Conservation (phyloP, 805 yeast species). For the Wickerhamiella shivajii region DNA sequence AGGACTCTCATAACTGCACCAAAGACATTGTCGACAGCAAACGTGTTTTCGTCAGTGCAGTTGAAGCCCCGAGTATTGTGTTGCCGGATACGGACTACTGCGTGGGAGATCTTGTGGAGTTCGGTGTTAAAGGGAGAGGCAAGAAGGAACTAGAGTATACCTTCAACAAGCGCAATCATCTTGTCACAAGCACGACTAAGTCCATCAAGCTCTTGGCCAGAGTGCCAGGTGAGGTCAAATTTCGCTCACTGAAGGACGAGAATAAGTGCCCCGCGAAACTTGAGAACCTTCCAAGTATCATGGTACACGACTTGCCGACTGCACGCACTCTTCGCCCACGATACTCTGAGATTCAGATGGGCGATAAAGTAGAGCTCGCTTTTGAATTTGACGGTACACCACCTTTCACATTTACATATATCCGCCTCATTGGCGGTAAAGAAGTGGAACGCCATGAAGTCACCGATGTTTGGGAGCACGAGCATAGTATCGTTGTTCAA, state of each 20-base stretch:
- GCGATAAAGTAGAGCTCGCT: constrained; percentile 69
- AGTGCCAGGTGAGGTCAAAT: constrained; percentile 58
- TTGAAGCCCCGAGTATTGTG: neutral
- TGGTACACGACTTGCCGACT: constrained; percentile 49
- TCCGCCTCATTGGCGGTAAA: constrained; percentile 38
- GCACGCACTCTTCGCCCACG: constrained; percentile 69
- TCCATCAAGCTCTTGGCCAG: constrained; percentile 61
- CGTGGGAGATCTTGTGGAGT: constrained; percentile 81
- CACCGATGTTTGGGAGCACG: constrained; percentile 49
- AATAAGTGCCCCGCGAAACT: constrained; percentile 41
- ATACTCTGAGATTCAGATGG: constrained; percentile 83
- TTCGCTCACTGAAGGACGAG: constrained; percentile 58
- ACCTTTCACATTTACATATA: constrained; percentile 78
- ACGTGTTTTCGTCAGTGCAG: constrained; percentile 10
- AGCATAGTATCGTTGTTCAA: constrained; percentile 59
- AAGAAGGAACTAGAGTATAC: constrained; percentile 66
- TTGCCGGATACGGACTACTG: constrained; percentile 39
- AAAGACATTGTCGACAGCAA: constrained; percentile 29
- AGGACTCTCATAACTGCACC: constrained; percentile 59
- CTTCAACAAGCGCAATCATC: constrained; percentile 44
- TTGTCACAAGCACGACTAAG: constrained; percentile 39
- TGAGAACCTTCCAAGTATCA: constrained; percentile 24
- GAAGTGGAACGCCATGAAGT: constrained; percentile 46
- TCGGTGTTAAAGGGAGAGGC: constrained; percentile 59
- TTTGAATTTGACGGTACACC: constrained; percentile 79